A percentile compares a stretch with the other conserved stretches of the same genome.
Conservation (phyloP, 1,139 yeast species). For the Protomyces gravidus region DNA sequence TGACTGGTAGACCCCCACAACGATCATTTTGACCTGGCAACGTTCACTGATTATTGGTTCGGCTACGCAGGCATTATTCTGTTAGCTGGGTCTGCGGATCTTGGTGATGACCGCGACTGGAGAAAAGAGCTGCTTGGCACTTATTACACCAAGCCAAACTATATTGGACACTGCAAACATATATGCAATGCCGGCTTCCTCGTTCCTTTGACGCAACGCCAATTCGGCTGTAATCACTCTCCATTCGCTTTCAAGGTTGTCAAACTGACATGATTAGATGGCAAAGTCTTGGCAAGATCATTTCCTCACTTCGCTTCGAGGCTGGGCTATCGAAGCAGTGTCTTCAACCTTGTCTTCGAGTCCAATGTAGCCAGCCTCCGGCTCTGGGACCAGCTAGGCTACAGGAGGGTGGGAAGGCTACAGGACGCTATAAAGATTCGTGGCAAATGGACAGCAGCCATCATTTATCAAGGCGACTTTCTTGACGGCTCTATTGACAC, state of each 20-base stretch:
- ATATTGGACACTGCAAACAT: conserved; percentile 88
- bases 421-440: conserved; percentile 82
- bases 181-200: conserved; percentile 86
- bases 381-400: conserved; percentile 74
- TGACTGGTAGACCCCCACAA: conserved; percentile 11
- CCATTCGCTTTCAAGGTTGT: neutral
- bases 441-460: conserved; percentile 78
- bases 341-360: conserved; percentile 83
- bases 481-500: conserved; percentile 17
- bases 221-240: conserved; percentile 56
- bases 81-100: conserved; percentile 67
- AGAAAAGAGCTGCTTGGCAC: conserved; percentile 65
- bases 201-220: conserved; percentile 87
- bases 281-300: conserved; percentile 75
- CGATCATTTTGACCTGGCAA: conserved; percentile 45
- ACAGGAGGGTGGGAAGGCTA: conserved; percentile 70
- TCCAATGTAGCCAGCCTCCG: conserved; percentile 77
- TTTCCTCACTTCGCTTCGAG: conserved; percentile 86
- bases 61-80: conserved; percentile 74
- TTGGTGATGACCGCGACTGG: conserved; percentile 39
- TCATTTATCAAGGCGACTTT: conserved; percentile 60
- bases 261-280: conserved; percentile 45
- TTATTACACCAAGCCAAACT: conserved; percentile 80
- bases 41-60: conserved; percentile 82
- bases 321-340: conserved; percentile 65